Conservation (phyloP, 2,329 filamentous ascomycete species). For the Colletotrichum destructivum region DNA sequence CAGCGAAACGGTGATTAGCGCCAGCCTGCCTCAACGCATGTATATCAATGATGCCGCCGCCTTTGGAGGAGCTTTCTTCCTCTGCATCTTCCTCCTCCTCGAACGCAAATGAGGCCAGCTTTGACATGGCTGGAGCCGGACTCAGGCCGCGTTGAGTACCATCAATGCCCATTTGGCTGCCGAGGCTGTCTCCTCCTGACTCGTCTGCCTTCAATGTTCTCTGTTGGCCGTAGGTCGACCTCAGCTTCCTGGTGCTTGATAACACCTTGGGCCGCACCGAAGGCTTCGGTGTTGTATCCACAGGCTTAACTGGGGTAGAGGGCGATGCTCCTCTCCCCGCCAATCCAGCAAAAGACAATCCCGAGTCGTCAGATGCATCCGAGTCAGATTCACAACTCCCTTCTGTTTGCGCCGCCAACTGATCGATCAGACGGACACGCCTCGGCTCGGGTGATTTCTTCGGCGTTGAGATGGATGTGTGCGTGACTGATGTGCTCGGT, state of each 20-base stretch:
- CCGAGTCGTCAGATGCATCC: constrained; percentile 18
- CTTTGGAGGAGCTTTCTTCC: constrained; percentile 57
- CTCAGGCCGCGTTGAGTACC: constrained; percentile 39
- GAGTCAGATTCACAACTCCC: constrained; percentile 36
- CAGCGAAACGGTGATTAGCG: constrained; percentile 76
- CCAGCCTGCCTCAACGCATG: constrained; percentile 78
- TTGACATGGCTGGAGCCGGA: constrained; percentile 34
- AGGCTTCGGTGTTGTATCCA: constrained; percentile 28
- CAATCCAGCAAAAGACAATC: not conserved
- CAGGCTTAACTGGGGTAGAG: constrained; percentile 16
- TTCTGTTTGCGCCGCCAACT: constrained; percentile 40
- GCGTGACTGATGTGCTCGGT: not conserved
- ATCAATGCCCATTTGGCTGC: constrained; percentile 46
- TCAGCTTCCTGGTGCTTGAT: constrained; percentile 33
- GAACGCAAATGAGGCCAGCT: constrained; percentile 50
- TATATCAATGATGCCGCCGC: constrained; percentile 71
- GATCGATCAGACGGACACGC: constrained; percentile 42
- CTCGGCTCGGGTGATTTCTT: constrained; percentile 14
- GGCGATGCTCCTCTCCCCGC: not conserved
- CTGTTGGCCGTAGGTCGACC: constrained; percentile 40
- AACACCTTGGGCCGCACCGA: constrained; percentile 29
- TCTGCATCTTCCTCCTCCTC: constrained; percentile 61
- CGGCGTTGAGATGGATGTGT: constrained; percentile 8
- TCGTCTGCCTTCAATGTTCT: constrained; percentile 54
- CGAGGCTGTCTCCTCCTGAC: constrained; percentile 43